These are phyloP conservation scores for Bromus sterilis DNA, from an alignment of 176 grass and related monocot genomes.

Conservation along the genomic window DNA sequence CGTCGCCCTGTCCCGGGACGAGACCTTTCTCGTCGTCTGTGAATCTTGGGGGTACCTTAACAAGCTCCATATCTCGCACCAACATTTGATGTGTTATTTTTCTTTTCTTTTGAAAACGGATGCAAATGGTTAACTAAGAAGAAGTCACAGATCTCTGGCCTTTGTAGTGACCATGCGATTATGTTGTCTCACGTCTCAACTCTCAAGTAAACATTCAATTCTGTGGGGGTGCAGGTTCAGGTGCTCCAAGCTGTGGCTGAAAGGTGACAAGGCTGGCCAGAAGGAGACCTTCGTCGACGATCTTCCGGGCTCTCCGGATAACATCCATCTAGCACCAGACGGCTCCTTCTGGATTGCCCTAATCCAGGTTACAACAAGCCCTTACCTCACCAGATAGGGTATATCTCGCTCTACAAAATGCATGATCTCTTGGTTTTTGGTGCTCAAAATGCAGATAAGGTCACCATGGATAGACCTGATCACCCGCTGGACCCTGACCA, in stretches of 20 bases:
- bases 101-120: too few species aligned
- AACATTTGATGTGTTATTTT: too few species aligned
- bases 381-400: too few species aligned
- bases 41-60: constrained; percentile 27
- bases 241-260: constrained; percentile 57
- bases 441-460: not conserved
- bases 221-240: constrained; percentile 26
- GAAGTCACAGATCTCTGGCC: too few species aligned
- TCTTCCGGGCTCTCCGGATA: constrained; percentile 58
- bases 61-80: not conserved
- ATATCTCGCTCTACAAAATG: too few species aligned
- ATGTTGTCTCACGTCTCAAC: too few species aligned
- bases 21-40: constrained; percentile 57
- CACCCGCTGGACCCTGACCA: constrained; percentile 16
- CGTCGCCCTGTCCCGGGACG: constrained; percentile 36
- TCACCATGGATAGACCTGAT: constrained; percentile 28
- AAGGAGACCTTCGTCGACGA: constrained; percentile 55
- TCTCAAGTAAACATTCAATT: not conserved
- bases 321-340: constrained; percentile 52
- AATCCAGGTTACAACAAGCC: constrained; percentile 15
- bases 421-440: not conserved
- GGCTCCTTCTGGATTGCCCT: constrained; percentile 78
- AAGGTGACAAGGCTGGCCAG: constrained; percentile 37
- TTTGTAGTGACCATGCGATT: too few species aligned
- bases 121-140: too few species aligned